A percentile compares a stretch with the other conserved stretches of the same genome.
Conservation (phyloP, 345 rosid genomes). For the Trapa bicornis region DNA sequence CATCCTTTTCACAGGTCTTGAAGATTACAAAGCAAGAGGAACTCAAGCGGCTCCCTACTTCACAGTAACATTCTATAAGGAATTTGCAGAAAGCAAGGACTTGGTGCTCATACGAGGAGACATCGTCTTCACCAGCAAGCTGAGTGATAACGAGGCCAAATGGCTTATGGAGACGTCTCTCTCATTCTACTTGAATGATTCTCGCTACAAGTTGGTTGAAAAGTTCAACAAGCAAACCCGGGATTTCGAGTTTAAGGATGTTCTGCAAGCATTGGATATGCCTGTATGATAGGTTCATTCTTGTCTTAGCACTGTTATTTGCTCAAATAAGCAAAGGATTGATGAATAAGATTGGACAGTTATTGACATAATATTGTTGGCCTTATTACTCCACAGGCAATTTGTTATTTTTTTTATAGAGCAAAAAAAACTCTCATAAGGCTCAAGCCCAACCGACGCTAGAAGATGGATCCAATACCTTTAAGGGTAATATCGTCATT, state of each 20-base stretch:
- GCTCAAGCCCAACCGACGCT: too few relatives aligned
- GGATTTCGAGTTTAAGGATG: constrained; percentile 86
- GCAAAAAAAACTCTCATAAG: too few relatives aligned
- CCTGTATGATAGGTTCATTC: constrained; percentile 36
- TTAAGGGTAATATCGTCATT: too few relatives aligned
- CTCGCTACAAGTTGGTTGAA: constrained; percentile 65
- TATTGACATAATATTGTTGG: not conserved
- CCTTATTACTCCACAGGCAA: too few relatives aligned
- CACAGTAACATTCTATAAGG: constrained; percentile 56
- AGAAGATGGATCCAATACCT: too few relatives aligned
- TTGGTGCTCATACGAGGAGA: constrained; percentile 82
- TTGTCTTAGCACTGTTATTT: not conserved
- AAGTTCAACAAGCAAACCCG: constrained; percentile 62
- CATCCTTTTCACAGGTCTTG: constrained; percentile 82
- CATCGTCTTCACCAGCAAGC: constrained; percentile 79
- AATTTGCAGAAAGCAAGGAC: constrained; percentile 69
- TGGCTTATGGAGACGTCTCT: constrained; percentile 90
- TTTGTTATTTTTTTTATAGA: too few relatives aligned
- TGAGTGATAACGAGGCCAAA: constrained; percentile 66
- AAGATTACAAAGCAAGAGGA: constrained; percentile 97
- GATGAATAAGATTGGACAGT: not conserved
- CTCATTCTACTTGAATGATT: constrained; percentile 79
- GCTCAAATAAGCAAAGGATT: not conserved
- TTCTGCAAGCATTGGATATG: constrained; percentile 65
- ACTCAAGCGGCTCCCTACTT: constrained; percentile 87